Evolutionary conservation across 75 land plant genomes (phyloP), one percentile per base, ranked within the genome.

Genomic region (Sequoiadendron giganteum): DNA sequence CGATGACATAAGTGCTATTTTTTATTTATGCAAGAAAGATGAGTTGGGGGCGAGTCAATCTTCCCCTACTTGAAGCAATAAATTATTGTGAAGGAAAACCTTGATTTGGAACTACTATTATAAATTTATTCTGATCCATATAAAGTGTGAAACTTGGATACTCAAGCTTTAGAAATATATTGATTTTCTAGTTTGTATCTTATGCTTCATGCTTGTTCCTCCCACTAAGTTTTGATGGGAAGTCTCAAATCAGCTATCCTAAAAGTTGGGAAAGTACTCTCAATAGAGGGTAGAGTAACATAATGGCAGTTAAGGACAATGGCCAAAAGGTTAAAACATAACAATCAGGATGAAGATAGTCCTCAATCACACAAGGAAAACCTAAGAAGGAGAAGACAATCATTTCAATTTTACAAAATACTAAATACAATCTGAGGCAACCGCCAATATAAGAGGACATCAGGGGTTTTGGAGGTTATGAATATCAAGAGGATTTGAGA

Each of bases 11-110:
- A 89, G 91, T 82, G 90, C 94, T 16, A 98, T 92, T 88, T 89
- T 96, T 56, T 94, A 96, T 90, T 88, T 98, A 85, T 92, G 95
- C 85, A 98, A 98, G 85, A 96, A 94, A 89, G 97, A 95, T 38
- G 99, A 98, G 87, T 91, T 96, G 45, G 98, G 48, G 96, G 99
- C 96, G 68, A 90, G 99, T 90, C 83, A 81, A 39, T 84, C 19
- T 75, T 82, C 86, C 68, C 65, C 56, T 85, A 43, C 56, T 34
- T 34, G 36, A 55, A 85, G 65, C 34, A 83, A n/a, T 30, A 83
- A 84, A 30, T 55, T 28, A 65, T 55, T 85, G 32, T 72, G 49
- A 81, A 81, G 84, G 21, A 14, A 28, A 81, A 81, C 45, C 49
- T 10, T 45, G 32, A 28, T 28, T n/a, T 81, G 49, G 84, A 45